Evolutionary conservation across 106 monocot species (phyloP).

Genomic region (Iris macrosiphon): DNA sequence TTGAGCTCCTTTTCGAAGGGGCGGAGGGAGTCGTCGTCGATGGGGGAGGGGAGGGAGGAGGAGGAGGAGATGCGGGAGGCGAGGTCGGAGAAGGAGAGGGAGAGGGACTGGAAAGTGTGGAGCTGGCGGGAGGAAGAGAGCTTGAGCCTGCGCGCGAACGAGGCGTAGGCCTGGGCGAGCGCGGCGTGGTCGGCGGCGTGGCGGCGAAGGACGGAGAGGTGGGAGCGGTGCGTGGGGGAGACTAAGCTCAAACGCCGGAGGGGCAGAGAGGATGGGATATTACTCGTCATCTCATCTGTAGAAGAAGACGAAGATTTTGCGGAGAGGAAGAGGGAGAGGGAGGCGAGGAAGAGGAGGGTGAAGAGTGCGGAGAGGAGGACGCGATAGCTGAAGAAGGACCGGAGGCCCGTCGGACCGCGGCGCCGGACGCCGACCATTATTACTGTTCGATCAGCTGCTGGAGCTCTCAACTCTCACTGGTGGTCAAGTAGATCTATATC

Average conservation of each 20-base stretch:
- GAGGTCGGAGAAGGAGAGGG: slow-evolving; percentile 36
- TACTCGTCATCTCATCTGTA: no score
- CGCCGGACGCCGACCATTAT: slow-evolving; percentile 36
- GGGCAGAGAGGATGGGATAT: background rate
- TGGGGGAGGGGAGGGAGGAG: slow-evolving; percentile 1
- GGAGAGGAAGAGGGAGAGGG: slow-evolving; percentile 16
- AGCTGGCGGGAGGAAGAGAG: slow-evolving; percentile 59
- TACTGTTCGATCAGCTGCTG: no score
- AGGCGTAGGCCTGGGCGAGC: slow-evolving; percentile 60
- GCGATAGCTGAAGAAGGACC: slow-evolving; percentile 15
- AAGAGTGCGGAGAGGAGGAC: slow-evolving; percentile 26
- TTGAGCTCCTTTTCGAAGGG: slow-evolving; percentile 76
- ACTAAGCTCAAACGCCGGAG: slow-evolving; percentile 5
- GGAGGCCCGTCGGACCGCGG: slow-evolving; percentile 13
- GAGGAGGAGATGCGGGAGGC: slow-evolving; percentile 39
- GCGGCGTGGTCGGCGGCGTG: slow-evolving; percentile 73
- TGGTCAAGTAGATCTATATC: no score
- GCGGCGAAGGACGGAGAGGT: slow-evolving; percentile 41
- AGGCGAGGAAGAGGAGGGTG: slow-evolving; percentile 35
- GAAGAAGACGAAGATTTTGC: slow-evolving; percentile 2
- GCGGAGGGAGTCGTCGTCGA: slow-evolving; percentile 49
- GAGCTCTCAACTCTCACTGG: no score
- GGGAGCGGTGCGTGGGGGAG: slow-evolving; percentile 36
- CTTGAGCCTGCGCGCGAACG: slow-evolving; percentile 67
- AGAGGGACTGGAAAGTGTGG: slow-evolving; percentile 36